Evolutionary conservation across 2,329 filamentous ascomycete genomes (phyloP), one percentile per base, ranked within the genome.

Genomic region (Microsporum ferrugineum): DNA sequence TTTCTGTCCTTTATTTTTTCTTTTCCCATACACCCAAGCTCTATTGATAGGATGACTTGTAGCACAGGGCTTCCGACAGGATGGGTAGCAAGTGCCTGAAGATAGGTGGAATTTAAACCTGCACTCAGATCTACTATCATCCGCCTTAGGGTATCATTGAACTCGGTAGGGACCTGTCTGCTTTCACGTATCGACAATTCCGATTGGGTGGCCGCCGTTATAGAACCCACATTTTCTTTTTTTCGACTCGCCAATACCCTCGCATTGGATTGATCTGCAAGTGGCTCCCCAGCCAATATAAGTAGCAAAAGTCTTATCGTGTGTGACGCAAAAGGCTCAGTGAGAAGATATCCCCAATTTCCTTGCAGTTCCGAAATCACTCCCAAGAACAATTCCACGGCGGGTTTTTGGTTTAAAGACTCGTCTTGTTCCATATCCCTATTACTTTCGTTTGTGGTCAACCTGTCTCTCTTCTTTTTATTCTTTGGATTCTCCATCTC

Each of bases 41-140:
- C 94, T 14, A 99, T 79, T 70, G 91, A 89, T 2, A 99, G 78
- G 34, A 99, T 79, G 0, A 97, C 81, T 71, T 97, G 94, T n/a
- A 99, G 80, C 0, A 91, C 88, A 0, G 94, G 94, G 69, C 96
- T 96, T 56, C 91, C 94, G 0, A 92, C 88, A 3, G 89, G 89
- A 69, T 97, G 92, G 23, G 86, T 91, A 1, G 92, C 89, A 61
- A 99, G 79, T 1, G 94, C 85, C 33, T 90, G 85, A 33, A 97
- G 81, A 68, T 90, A 88, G 2, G 87, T 89, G 1, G 87, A 82
- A 70, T 94, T 90, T 67, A 96, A 81, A 0, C 82, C 84, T 0
- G 85, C 80, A 7, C 89, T 85, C 57, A 89, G 88, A 67, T 91
- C 88, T 49, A 79, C 78, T 66, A 96, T 88, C 65, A 96, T 87